phyloP scores from a whole-genome alignment of 306 rosid species.

The Quercus variabilis region DNA sequence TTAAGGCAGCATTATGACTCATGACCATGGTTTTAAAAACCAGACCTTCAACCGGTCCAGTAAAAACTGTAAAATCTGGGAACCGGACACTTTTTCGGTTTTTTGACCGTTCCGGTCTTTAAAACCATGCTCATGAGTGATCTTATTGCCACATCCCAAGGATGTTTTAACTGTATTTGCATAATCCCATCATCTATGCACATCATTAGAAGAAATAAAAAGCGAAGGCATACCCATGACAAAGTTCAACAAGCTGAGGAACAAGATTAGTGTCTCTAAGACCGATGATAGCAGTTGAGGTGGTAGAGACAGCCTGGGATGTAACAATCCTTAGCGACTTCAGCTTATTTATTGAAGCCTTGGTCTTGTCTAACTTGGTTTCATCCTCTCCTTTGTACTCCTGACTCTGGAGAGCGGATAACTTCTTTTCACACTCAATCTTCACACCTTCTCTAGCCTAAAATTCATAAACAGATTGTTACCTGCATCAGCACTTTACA shows the following conservation, averaged over 20 bases:
- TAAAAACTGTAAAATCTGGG: no score
- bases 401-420: constrained; percentile 73
- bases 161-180: background rate
- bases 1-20: background rate
- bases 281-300: constrained; percentile 74
- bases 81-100: no score
- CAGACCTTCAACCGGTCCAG: no score
- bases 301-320: constrained; percentile 94
- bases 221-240: constrained; percentile 71
- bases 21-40: no score
- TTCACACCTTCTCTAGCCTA: constrained; percentile 90
- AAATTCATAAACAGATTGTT: constrained; percentile 26
- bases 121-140: no score
- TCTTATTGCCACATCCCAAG: background rate
- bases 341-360: constrained; percentile 75
- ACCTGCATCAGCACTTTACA: constrained; percentile 29
- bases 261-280: constrained; percentile 90
- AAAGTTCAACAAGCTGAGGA: constrained; percentile 90
- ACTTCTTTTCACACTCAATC: constrained; percentile 89
- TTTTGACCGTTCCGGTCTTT: no score
- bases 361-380: constrained; percentile 84
- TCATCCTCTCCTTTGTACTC: constrained; percentile 94
- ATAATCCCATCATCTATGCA: background rate
- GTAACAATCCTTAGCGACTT: constrained; percentile 86
- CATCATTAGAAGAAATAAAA: constrained; percentile 12